Evolutionary conservation across 148 eudicot species (phyloP), one percentile per base, ranked within the genome.

Genomic region (Talinum fruticosum): DNA sequence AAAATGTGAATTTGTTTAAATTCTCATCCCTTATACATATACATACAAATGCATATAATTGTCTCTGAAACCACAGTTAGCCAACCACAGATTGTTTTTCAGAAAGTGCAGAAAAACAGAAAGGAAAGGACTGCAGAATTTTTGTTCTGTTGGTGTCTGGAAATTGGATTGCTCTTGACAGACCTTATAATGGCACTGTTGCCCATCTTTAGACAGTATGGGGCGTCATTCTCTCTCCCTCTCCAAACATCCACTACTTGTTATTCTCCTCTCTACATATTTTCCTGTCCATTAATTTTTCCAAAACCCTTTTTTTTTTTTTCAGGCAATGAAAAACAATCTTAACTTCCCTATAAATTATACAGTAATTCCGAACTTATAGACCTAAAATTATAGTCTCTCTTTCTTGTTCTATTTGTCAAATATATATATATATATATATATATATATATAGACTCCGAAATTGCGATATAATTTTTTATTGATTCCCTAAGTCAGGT

Each of bases 161-260:
- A 26, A 47, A 64, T 76, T 81, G 76, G 80, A 81, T 81, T 35
- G 76, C 75, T 76, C 61, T 54, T 81, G 83, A 76, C 83, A 75
- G 62, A 19, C 36, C 36, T 38, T n/a, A n/a, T n/a, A 65, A 64
- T 76, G 54, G 66, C 37, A 70, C 65, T 76, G 29, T 51, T 38
- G 64, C 73, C 76, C 41, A 70, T 80, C 71, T 76, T 76, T 64
- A 21, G 24, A 36, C 41, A 65, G 51, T 53, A 81, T 78, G 75
- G 68, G 68, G 26, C 44, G 28, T 51, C 54, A 54, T 69, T 59
- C 33, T 62, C 66, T 59, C 37, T 30, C 71, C 53, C n/a, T n/a
- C n/a, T 66, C 32, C 36, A 33, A 79, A 61, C 10, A 28, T n/a
- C 71, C 61, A 62, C 71, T 79, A 47, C 70, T 45, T 79, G 62